These are phyloP conservation scores for Fusarium euwallaceae DNA, from an alignment of 2,329 filamentous ascomycete species.

Conservation along the genomic window DNA sequence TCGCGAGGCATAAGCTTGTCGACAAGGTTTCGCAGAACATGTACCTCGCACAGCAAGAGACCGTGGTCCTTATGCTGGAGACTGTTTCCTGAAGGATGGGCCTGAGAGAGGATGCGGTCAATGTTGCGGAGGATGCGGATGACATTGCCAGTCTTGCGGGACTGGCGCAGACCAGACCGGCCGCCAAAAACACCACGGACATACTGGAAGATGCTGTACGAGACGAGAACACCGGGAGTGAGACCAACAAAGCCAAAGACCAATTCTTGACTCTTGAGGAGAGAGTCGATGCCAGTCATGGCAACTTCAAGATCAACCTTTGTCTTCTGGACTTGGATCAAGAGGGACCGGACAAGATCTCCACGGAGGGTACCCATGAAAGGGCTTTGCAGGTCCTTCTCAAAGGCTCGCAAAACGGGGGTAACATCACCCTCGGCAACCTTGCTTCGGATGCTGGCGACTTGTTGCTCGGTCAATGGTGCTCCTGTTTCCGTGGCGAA, in stretches of 20 bases:
- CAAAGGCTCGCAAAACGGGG: constrained; percentile 90
- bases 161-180: constrained; percentile 75
- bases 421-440: constrained; percentile 95
- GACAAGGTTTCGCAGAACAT: constrained; percentile 78
- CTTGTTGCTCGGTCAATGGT: constrained; percentile 74
- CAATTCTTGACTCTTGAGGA: constrained; percentile 95
- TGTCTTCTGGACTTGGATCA: constrained; percentile 98
- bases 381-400: constrained; percentile 86
- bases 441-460: constrained; percentile 80
- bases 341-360: constrained; percentile 87
- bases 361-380: constrained; percentile 86
- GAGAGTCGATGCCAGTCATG: constrained; percentile 92
- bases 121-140: constrained; percentile 88
- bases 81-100: constrained; percentile 77
- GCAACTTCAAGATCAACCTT: constrained; percentile 98
- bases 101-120: constrained; percentile 81
- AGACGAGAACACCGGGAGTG: constrained; percentile 92
- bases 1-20: constrained; percentile 76
- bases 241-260: constrained; percentile 98
- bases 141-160: constrained; percentile 76
- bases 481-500: constrained; percentile 62
- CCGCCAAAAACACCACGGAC: constrained; percentile 77
- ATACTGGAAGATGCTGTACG: constrained; percentile 80
- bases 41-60: constrained; percentile 88
- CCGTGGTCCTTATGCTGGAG: constrained; percentile 95